Percentiles rank a stretch among this genome's conserved stretches.
These are phyloP conservation scores for Bolboschoenoplectus hybrid DNA, from an alignment of 202 grass and related monocot genomes.

Conservation along the genomic window DNA sequence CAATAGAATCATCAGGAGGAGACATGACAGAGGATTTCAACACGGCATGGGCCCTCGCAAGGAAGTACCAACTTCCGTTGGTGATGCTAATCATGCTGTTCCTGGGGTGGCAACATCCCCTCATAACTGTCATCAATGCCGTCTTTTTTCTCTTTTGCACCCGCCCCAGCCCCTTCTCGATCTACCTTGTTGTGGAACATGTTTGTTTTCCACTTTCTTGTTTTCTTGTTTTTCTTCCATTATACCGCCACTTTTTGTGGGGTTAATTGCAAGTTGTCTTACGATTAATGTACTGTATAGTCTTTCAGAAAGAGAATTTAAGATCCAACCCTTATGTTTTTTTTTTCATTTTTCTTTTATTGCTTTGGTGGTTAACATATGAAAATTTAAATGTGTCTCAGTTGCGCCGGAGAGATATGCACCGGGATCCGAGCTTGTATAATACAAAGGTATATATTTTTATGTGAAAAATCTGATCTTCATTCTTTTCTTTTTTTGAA, in stretches of 20 bases:
- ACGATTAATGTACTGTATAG: not conserved
- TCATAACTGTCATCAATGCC: conserved; percentile 64
- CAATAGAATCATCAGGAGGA: conserved; percentile 16
- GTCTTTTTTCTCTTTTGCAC: conserved; percentile 81
- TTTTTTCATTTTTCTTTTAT: not conserved
- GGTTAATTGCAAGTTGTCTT: not conserved
- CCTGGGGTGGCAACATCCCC: conserved; percentile 63
- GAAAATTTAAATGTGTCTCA: conserved; percentile 49
- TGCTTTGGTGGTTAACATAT: conserved; percentile 19
- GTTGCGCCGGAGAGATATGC: conserved; percentile 60
- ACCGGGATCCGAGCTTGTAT: conserved; percentile 40
- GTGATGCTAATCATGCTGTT: conserved; percentile 67
- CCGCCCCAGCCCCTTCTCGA: conserved; percentile 69
- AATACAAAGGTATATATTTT: conserved; percentile 61
- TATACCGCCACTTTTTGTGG: conserved; percentile 6
- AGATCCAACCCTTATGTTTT: not conserved
- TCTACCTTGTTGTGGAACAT: conserved; percentile 82
- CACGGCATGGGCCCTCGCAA: conserved; percentile 55
- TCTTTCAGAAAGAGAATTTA: not conserved
- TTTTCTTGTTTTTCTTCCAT: conserved; percentile 24
- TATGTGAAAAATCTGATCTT: conserved; percentile 2
- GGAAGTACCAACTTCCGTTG: conserved; percentile 68
- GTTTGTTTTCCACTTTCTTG: conserved; percentile 50
- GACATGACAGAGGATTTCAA: conserved; percentile 47
- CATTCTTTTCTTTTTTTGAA: not conserved